Base-by-base conservation (phyloP, 2,329 filamentous ascomycete genomes). In the Huntiella abstrusa region DNA sequence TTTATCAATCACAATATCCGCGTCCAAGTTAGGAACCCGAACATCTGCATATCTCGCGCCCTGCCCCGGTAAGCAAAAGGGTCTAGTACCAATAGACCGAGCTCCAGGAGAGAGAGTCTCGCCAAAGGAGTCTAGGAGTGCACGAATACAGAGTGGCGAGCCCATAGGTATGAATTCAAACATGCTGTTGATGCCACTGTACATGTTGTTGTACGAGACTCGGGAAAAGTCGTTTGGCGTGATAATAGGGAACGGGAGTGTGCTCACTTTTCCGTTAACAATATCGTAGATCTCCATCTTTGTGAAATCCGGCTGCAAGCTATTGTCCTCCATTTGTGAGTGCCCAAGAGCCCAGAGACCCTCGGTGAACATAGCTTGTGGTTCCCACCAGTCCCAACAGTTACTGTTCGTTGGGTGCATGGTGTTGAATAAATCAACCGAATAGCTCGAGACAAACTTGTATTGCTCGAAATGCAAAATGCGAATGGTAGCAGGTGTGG, bases 111-210 rank as follows among this genome's bases (percentile, higher is more conserved):
- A 33, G 4, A 43, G 28, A 7, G 22, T 28, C 5, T 43, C 41
- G 17, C 12, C 13, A 13, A 43, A 43, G 32, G 12, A 33, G n/a
- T 43, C 41, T 3, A 12, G n/a, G 12, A 43, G 28, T 2, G 41
- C 34, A 16, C 33, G 13, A 4, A 43, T 33, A 19, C 41, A 43
- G 10, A 13, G 7, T 7, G 33, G 28, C n/a, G 41, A 43, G 28
- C 17, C 41, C 41, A 43, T 43, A 15, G 28, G 41, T 28, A 43
- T 33, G 41, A 43, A 43, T 16, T 43, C 41, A 15, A 34, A 33
- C n/a, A 33, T 11, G 4, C 28, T 33, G 28, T 33, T 16, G n/a
- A 43, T 43, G 4, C 41, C 41, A 5, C 11, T 15, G 28, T 8
- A 43, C 4, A 34, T 16, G 8, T 43, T 33, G 12, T 43, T 33